Evolutionary conservation across 768 basidiomycete species (phyloP).

Genomic region (Russula sp.): DNA sequence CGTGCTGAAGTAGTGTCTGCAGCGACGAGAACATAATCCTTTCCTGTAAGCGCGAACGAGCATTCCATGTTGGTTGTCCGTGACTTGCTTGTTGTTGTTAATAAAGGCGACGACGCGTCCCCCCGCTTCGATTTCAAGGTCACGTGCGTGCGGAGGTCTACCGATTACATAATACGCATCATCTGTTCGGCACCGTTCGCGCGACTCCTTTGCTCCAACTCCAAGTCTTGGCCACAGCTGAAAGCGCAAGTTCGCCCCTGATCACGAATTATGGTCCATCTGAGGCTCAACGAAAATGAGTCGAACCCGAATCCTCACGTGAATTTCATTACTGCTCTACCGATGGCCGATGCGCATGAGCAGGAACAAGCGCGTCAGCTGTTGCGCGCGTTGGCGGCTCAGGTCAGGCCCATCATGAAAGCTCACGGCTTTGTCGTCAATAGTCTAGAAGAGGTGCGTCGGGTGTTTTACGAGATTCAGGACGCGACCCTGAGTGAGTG

Average conservation of each 20-base stretch:
- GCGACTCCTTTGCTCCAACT: not conserved
- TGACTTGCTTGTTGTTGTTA: too few relatives aligned
- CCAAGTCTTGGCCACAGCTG: not conserved
- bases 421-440: slow-evolving; percentile 68
- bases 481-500: not conserved
- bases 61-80: slow-evolving; percentile 60
- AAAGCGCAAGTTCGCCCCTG: not conserved
- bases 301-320: slow-evolving; percentile 69
- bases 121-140: too few relatives aligned
- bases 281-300: slow-evolving; percentile 62
- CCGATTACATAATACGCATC: too few relatives aligned
- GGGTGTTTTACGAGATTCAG: not conserved
- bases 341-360: slow-evolving; percentile 35
- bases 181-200: too few relatives aligned
- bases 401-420: slow-evolving; percentile 82
- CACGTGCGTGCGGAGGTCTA: too few relatives aligned
- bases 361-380: slow-evolving; percentile 65
- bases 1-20: slow-evolving; percentile 85
- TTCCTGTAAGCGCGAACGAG: slow-evolving; percentile 86
- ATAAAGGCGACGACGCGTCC: too few relatives aligned
- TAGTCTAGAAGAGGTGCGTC: slow-evolving; percentile 70
- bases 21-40: slow-evolving; percentile 89
- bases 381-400: slow-evolving; percentile 73
- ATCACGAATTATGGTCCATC: slow-evolving; percentile 56
- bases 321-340: slow-evolving; percentile 68